Conservation (phyloP, 768 basidiomycete species). For the Rhodotorula taiwanensis region DNA sequence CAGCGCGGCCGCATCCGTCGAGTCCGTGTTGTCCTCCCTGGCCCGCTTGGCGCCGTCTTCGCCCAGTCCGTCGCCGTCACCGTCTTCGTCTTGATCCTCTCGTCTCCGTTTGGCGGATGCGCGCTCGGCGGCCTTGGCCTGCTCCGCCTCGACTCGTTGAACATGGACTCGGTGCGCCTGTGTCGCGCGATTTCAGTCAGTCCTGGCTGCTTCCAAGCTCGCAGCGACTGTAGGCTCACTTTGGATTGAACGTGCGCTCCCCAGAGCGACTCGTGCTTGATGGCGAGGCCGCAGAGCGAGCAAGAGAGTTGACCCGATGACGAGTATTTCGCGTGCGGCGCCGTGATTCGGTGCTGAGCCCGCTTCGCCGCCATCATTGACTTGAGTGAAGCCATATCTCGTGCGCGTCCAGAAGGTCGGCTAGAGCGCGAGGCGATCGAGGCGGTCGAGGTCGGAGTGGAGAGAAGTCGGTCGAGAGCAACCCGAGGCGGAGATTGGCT, state of each 20-base stretch:
- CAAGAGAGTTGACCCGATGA: conserved; percentile 12
- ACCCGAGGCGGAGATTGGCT: too few relatives aligned
- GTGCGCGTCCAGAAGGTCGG: too few relatives aligned
- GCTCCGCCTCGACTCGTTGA: conserved; percentile 11
- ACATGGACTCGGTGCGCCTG: conserved; percentile 31
- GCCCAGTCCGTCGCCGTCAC: not conserved
- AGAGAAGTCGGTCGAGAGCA: not conserved
- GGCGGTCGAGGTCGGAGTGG: too few relatives aligned
- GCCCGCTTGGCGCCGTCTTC: conserved; percentile 7
- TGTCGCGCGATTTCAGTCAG: not conserved
- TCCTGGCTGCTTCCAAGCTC: not conserved
- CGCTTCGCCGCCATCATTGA: conserved; percentile 23
- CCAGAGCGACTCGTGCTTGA: conserved; percentile 26
- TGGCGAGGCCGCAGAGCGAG: conserved; percentile 12
- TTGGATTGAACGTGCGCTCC: conserved; percentile 28
- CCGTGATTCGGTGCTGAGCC: not conserved
- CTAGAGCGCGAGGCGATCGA: too few relatives aligned
- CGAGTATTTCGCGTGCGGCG: conserved; percentile 24
- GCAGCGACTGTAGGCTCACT: not conserved
- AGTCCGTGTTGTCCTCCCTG: not conserved
- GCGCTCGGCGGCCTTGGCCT: not conserved
- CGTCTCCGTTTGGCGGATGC: not conserved
- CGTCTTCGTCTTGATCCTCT: not conserved
- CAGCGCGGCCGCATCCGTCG: not conserved
- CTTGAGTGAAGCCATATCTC: conserved; percentile 30